A percentile compares a stretch with the other conserved stretches of the same genome.
Conservation (phyloP, 257 asterid species). For the Solanum neorickii region DNA sequence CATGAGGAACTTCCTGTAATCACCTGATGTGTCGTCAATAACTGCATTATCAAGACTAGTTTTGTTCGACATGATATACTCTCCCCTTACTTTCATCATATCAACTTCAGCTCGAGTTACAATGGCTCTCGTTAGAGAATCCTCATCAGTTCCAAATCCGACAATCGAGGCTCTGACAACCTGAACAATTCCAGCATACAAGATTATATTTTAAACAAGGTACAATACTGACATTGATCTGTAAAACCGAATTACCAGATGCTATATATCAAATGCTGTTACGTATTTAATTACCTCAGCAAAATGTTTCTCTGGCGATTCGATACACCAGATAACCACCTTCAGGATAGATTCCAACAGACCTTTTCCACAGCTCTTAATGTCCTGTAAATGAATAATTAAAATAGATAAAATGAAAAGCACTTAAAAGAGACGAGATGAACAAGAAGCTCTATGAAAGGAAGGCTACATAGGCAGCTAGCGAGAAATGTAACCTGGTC, state of each 20-base stretch:
- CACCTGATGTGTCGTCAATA: conserved; percentile 69
- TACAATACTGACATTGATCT: background rate
- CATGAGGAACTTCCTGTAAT: conserved; percentile 60
- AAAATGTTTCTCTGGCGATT: conserved; percentile 67
- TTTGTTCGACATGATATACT: conserved; percentile 32
- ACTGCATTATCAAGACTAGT: conserved; percentile 47
- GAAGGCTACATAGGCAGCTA: background rate
- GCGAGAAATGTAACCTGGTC: conserved; percentile 31
- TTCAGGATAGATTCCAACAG: conserved; percentile 38
- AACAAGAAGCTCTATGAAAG: background rate
- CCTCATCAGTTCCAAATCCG: conserved; percentile 81
- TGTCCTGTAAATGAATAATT: conserved; percentile 27
- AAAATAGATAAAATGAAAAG: background rate
- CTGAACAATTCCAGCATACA: conserved; percentile 11
- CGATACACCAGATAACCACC: conserved; percentile 64
- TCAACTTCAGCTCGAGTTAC: conserved; percentile 68
- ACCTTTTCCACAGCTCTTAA: conserved; percentile 46
- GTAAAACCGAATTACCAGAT: background rate
- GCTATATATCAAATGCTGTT: background rate
- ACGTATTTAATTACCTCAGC: conserved; percentile 43
- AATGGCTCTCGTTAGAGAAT: conserved; percentile 60
- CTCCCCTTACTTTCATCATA: conserved; percentile 48
- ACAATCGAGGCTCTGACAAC: conserved; percentile 44
- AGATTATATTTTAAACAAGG: background rate
- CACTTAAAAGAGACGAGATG: background rate